These are phyloP conservation scores for Boletus tylopilopsis DNA, from an alignment of 768 basidiomycete species.

Conservation along the genomic window DNA sequence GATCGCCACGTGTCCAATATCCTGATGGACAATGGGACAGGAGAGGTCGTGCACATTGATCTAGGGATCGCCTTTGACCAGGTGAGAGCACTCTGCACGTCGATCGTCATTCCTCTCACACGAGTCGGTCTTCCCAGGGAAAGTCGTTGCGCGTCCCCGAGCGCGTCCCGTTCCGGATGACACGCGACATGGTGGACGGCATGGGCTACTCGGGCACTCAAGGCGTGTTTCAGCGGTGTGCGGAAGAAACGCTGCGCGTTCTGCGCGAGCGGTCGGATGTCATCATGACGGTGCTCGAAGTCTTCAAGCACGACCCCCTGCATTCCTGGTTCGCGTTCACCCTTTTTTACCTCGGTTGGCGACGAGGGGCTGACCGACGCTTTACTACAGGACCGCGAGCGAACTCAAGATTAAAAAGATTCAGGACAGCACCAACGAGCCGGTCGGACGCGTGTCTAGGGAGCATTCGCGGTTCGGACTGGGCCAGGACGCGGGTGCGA, in stretches of 20 bases:
- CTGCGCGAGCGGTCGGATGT: conserved; percentile 80
- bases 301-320: conserved; percentile 95
- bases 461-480: conserved; percentile 39
- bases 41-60: conserved; percentile 94
- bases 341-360: background rate
- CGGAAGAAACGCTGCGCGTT: conserved; percentile 92
- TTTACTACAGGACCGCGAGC: conserved; percentile 64
- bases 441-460: conserved; percentile 19
- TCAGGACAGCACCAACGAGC: conserved; percentile 41
- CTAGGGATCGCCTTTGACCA: conserved; percentile 96
- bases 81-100: conserved; percentile 36
- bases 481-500: conserved; percentile 54
- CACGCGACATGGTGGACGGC: conserved; percentile 90
- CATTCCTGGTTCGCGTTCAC: conserved; percentile 75
- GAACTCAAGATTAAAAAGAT: conserved; percentile 67
- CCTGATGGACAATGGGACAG: conserved; percentile 74
- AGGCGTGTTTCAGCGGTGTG: conserved; percentile 93
- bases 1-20: conserved; percentile 94
- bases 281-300: conserved; percentile 92
- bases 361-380: background rate
- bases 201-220: conserved; percentile 87
- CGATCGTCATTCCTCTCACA: background rate
- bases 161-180: conserved; percentile 91
- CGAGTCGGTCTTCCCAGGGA: conserved; percentile 53
- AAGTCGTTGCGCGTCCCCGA: conserved; percentile 77